Conservation (phyloP, 1,139 yeast species). For the Hyphopichia wangnamkhiaoensis region DNA sequence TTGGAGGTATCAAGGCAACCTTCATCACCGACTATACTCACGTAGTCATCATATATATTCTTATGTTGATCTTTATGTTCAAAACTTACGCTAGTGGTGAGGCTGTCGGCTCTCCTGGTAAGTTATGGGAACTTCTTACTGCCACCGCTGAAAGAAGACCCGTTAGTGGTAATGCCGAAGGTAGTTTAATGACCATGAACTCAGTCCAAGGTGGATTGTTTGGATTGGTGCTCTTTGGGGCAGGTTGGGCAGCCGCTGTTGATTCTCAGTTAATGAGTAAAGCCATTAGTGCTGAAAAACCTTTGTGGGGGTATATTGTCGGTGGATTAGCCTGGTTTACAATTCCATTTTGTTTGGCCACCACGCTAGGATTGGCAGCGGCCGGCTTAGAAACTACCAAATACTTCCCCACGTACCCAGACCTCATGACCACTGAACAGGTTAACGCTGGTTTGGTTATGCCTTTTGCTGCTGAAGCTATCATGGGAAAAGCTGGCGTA, state of each 20-base stretch:
- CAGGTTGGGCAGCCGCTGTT: conserved; percentile 23
- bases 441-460: conserved; percentile 23
- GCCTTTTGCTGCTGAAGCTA: conserved; percentile 23
- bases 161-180: conserved; percentile 12
- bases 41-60: conserved; percentile 7
- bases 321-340: conserved; percentile 46
- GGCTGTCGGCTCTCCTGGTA: conserved; percentile 35
- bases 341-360: conserved; percentile 39
- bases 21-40: conserved; percentile 10
- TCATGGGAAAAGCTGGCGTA: conserved; percentile 37
- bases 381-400: conserved; percentile 31
- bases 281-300: conserved; percentile 43
- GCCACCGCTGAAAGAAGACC: conserved; percentile 25
- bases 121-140: conserved; percentile 32
- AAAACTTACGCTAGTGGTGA: conserved; percentile 23
- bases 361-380: conserved; percentile 37
- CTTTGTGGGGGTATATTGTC: conserved; percentile 32
- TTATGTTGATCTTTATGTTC: conserved; percentile 9
- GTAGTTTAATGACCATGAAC: conserved; percentile 20
- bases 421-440: conserved; percentile 16
- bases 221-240: conserved; percentile 13
- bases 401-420: conserved; percentile 31
- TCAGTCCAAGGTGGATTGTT: conserved; percentile 1
- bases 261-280: conserved; percentile 33
- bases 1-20: conserved; percentile 55